phyloP scores from a whole-genome alignment of 139 green algal species.

The Chlamydomonas sphaeroides region DNA sequence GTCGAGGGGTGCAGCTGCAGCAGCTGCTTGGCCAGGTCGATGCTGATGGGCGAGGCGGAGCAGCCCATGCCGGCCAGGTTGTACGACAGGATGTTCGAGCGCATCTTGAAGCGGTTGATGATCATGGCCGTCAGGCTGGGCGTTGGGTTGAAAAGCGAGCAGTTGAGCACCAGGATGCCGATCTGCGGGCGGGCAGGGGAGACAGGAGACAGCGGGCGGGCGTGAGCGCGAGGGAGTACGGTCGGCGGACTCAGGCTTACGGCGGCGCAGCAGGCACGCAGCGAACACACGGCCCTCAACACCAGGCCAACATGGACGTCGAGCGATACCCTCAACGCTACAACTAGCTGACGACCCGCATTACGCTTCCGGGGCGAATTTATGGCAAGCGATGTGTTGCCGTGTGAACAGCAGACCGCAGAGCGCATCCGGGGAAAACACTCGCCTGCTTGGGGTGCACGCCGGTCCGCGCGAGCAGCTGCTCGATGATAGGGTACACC shows the following conservation, averaged over 20 bases:
- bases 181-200: conserved; percentile 69
- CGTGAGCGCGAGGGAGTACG: no score
- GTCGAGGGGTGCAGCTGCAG: conserved; percentile 84
- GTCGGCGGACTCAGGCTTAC: no score
- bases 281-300: no score
- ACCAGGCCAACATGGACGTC: no score
- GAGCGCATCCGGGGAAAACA: no score
- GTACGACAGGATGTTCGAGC: conserved; percentile 90
- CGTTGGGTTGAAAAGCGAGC: conserved; percentile 97
- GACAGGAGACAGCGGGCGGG: background rate
- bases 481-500: conserved; percentile 74
- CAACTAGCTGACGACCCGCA: no score
- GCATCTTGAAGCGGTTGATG: conserved; percentile 96
- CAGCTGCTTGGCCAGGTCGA: conserved; percentile 92
- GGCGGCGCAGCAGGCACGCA: no score
- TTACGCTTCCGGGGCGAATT: no score
- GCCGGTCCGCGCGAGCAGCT: conserved; percentile 71
- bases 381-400: no score
- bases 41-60: conserved; percentile 59
- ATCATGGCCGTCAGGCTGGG: conserved; percentile 95
- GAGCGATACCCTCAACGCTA: no score
- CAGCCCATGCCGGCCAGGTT: conserved; percentile 96
- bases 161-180: conserved; percentile 97
- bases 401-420: no score
- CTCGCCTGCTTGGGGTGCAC: conserved; percentile 49